These are phyloP conservation scores for Creolimax fragrantissima DNA, from an alignment of 78 protist genomes.

Conservation along the genomic window DNA sequence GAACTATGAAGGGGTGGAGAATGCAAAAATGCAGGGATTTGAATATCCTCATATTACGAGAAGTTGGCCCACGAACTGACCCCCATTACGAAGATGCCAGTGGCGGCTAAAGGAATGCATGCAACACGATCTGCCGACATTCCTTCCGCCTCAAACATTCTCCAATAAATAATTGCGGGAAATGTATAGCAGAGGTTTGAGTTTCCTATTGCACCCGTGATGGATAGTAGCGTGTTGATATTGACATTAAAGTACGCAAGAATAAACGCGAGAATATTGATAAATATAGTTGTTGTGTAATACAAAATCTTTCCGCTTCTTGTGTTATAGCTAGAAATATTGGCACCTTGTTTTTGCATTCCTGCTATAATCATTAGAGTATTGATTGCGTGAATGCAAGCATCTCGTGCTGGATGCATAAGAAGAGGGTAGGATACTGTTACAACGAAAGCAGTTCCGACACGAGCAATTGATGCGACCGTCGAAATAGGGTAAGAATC, in stretches of 20 bases:
- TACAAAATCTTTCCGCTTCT: not conserved
- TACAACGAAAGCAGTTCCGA: not conserved
- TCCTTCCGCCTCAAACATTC: not conserved
- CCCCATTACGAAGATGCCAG: not conserved
- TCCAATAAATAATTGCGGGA: not conserved
- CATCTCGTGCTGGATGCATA: not conserved
- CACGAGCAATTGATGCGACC: not conserved
- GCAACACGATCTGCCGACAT: not conserved
- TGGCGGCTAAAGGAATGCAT: not conserved
- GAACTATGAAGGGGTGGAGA: too few species aligned
- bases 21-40: too few species aligned
- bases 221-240: not conserved
- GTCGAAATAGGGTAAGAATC: not conserved
- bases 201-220: not conserved
- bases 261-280: not conserved
- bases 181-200: not conserved
- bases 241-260: not conserved
- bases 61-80: not conserved
- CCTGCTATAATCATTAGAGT: not conserved
- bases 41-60: too few species aligned
- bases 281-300: not conserved
- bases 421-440: not conserved
- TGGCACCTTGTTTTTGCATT: not conserved
- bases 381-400: not conserved
- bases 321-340: not conserved